Evolutionary conservation across 768 basidiomycete genomes (phyloP).

Genomic region (Suillus placidus): DNA sequence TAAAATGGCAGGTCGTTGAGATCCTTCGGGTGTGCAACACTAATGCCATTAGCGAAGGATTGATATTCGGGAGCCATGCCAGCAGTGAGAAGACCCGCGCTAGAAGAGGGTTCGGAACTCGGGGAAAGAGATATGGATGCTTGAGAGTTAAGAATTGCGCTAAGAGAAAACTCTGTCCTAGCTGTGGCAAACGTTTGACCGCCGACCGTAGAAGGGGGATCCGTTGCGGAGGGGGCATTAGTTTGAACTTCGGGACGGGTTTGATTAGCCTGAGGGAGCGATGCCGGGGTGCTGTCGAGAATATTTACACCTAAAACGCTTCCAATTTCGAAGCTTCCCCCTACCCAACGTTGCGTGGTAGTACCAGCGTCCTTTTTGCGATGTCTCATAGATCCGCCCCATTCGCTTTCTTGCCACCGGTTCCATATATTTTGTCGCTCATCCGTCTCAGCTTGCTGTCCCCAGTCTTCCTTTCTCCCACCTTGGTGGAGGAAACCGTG

Average conservation of each 20-base stretch:
- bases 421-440: constrained; percentile 58
- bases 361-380: constrained; percentile 36
- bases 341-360: constrained; percentile 56
- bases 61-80: constrained; percentile 16
- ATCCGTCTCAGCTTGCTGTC: constrained; percentile 51
- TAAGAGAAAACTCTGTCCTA: not conserved
- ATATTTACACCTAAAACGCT: constrained; percentile 72
- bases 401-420: constrained; percentile 69
- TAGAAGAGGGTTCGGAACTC: constrained; percentile 22
- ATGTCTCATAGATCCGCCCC: constrained; percentile 49
- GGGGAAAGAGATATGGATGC: not conserved
- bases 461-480: constrained; percentile 70
- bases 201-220: constrained; percentile 6
- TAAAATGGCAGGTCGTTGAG: constrained; percentile 30
- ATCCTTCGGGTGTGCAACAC: constrained; percentile 5
- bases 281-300: constrained; percentile 33
- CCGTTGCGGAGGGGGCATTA: not conserved
- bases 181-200: constrained; percentile 10
- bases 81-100: constrained; percentile 23
- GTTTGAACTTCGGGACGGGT: constrained; percentile 2
- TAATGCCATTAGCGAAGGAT: constrained; percentile 10
- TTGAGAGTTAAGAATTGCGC: not conserved
- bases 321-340: constrained; percentile 77
- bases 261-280: not conserved
- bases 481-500: constrained; percentile 66